Base-by-base conservation (phyloP, 129 eudicot genomes). In the Mikania micrantha region DNA sequence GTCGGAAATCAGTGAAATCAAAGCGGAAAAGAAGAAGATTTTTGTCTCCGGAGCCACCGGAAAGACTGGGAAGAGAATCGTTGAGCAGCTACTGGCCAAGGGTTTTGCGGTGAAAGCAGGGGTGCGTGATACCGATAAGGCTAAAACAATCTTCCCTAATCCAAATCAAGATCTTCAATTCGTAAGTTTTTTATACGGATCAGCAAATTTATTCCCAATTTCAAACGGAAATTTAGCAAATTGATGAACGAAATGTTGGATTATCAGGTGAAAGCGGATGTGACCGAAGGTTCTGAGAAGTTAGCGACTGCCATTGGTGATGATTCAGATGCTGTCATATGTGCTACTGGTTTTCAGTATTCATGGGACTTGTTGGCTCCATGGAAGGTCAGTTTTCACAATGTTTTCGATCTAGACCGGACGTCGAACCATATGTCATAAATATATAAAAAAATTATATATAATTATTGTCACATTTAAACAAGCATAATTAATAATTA, bases 41-140 rank as follows among this genome's bases (percentile, higher is more conserved):
- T 92, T 92, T 65, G 98, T 92, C 32, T 88, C 96, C 1, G 98
- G 98, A 58, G 98, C 98, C 24, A 92, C 96, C 41, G 98, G 95
- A 11, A 82, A 75, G 69, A 88, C 98, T 22, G 98, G 98, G 19
- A 92, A 84, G 80, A 86, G 98, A 78, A 84, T 88, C 34, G 98
- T 92, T 27, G 88, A 92, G 87, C 98, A 85, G 82, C 78, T 92
- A 15, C 85, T 92, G 78, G 91, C 96, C 25, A 92, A 79, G 71
- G 98, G 98, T 12, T 88, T 88, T 74, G 85, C 96, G 35, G 98
- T 92, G 10, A 92, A 88, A 63, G 98, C 98, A 22, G 95, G 91
- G 20, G 95, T 92, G 60, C 90, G 98, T 13, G 96, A 92, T 61
- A 63, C 82, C 15, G 86, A 82, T 3, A 88, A 84, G 77, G 98